Evolutionary conservation across 345 rosid species (phyloP).

Genomic region (Xanthoceras sorbifolium): DNA sequence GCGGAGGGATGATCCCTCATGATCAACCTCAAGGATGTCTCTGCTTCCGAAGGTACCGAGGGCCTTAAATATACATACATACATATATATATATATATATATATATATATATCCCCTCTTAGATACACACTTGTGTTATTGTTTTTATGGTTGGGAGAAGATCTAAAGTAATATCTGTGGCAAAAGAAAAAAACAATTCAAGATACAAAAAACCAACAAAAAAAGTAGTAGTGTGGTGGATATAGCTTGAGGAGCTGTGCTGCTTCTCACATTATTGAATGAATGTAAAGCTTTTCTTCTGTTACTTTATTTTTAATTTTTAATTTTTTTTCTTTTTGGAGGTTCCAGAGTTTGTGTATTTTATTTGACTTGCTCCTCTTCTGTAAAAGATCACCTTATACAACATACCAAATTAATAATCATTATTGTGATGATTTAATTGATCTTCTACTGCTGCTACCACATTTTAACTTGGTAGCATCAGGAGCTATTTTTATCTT

Average conservation of each 20-base stretch:
- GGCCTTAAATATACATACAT: conserved; percentile 72
- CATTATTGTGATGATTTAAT: neutral
- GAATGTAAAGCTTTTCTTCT: conserved; percentile 38
- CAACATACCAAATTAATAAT: neutral
- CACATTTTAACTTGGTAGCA: neutral
- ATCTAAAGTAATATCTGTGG: conserved; percentile 20
- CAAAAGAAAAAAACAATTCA: conserved; percentile 7
- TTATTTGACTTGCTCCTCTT: conserved; percentile 18
- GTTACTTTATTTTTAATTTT: conserved; percentile 15
- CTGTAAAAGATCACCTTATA: conserved; percentile 18
- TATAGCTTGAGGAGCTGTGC: conserved; percentile 19
- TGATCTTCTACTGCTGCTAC: neutral
- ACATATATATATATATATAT: too few relatives aligned
- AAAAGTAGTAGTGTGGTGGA: neutral
- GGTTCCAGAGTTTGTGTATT: conserved; percentile 19
- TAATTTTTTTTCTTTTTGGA: conserved; percentile 14
- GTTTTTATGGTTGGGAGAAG: neutral
- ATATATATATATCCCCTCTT: neutral
- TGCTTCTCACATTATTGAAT: conserved; percentile 16
- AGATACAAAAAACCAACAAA: conserved; percentile 5
- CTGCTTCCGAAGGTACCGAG: conserved; percentile 83
- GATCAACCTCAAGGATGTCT: conserved; percentile 88
- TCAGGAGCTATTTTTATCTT: neutral
- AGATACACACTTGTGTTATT: conserved; percentile 5
- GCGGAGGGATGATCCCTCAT: conserved; percentile 93